These are phyloP conservation scores for Hypoxylon sp. DNA, from an alignment of 2,329 filamentous ascomycete genomes.

Conservation along the genomic window DNA sequence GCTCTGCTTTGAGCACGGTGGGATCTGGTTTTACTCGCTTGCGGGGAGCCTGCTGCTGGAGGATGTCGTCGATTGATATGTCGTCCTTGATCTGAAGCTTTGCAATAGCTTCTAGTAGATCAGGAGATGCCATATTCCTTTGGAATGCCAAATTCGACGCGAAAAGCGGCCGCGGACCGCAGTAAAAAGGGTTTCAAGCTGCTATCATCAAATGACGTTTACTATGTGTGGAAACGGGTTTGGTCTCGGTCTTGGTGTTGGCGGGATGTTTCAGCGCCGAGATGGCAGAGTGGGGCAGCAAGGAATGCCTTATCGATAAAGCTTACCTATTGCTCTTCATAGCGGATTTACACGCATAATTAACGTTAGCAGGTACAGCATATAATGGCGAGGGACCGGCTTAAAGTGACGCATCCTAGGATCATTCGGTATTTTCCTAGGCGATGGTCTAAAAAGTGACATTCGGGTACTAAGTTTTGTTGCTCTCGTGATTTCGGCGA, in stretches of 20 bases:
- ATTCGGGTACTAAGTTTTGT: neutral
- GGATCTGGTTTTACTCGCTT: constrained; percentile 64
- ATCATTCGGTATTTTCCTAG: neutral
- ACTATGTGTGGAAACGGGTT: constrained; percentile 6
- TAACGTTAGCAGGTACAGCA: no score
- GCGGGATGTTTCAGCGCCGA: neutral
- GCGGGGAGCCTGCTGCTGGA: constrained; percentile 61
- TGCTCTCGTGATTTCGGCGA: no score
- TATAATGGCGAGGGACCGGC: neutral
- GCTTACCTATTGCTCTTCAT: neutral
- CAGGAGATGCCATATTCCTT: constrained; percentile 47
- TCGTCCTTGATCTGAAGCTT: constrained; percentile 61
- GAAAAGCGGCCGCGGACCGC: constrained; percentile 6
- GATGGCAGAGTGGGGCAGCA: constrained; percentile 2
- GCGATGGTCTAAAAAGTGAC: neutral
- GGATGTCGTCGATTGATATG: constrained; percentile 67
- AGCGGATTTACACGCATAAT: no score
- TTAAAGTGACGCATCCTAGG: neutral
- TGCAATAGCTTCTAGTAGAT: constrained; percentile 63
- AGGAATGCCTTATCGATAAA: constrained; percentile 15
- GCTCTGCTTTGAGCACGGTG: constrained; percentile 73
- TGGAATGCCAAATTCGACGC: constrained; percentile 8
- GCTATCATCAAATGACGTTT: constrained; percentile 30
- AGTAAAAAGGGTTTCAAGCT: neutral
- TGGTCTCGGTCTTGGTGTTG: constrained; percentile 22